These are phyloP conservation scores for Nicotiana otophora DNA, from an alignment of 257 asterid species.

Conservation along the genomic window DNA sequence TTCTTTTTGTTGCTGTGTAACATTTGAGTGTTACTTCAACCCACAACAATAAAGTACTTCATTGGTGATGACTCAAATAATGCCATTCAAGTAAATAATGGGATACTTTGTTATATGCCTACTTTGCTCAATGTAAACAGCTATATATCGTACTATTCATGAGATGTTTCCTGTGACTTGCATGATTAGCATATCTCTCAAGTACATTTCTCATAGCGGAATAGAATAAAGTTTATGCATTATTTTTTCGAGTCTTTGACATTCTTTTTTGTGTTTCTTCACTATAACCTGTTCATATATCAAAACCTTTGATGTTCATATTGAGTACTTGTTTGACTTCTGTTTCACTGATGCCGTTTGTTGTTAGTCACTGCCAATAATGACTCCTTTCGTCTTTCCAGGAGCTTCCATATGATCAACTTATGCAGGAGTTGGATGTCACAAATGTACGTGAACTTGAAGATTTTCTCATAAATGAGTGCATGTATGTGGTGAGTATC, in stretches of 20 bases:
- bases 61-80: neutral
- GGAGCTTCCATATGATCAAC: conserved; percentile 83
- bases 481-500: conserved; percentile 95
- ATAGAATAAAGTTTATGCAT: neutral
- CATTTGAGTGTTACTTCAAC: neutral
- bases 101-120: neutral
- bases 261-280: neutral
- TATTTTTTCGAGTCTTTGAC: neutral
- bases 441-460: conserved; percentile 91
- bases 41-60: neutral
- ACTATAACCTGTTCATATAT: neutral
- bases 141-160: neutral
- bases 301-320: neutral
- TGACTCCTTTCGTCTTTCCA: conserved; percentile 20
- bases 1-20: neutral
- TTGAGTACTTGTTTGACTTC: neutral
- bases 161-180: neutral
- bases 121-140: neutral
- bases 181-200: neutral
- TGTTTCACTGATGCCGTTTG: neutral
- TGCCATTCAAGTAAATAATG: neutral
- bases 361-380: neutral
- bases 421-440: conserved; percentile 92
- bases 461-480: conserved; percentile 94
- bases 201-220: neutral